A percentile compares a stretch with the other conserved stretches of the same genome.
phyloP scores from a whole-genome alignment of 768 basidiomycete species.

The Mycena indigotica region DNA sequence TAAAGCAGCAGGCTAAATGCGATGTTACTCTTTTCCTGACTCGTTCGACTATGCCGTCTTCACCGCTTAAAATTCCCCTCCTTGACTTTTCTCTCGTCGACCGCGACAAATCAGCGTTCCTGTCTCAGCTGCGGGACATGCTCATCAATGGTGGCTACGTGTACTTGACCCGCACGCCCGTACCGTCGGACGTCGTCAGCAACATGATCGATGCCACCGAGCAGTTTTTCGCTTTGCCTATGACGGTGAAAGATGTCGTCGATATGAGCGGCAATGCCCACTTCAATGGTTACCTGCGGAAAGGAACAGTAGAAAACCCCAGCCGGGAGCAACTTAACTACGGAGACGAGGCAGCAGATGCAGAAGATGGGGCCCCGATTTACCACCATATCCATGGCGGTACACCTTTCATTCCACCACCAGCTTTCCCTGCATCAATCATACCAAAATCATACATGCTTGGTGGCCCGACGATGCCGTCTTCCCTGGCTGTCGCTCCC shows the following conservation, averaged over 20 bases:
- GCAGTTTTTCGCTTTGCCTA: conserved; percentile 51
- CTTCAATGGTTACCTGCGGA: conserved; percentile 54
- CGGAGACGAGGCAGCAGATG: conserved; percentile 8
- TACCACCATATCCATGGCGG: conserved; percentile 17
- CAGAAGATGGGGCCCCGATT: conserved; percentile 11
- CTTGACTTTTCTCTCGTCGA: conserved; percentile 15
- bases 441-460: not conserved
- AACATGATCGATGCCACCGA: conserved; percentile 47
- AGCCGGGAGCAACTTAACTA: conserved; percentile 23
- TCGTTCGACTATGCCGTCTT: conserved; percentile 13
- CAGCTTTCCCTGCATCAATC: not conserved
- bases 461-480: conserved; percentile 19
- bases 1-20: too few relatives aligned
- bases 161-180: conserved; percentile 51
- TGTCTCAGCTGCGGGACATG: conserved; percentile 50
- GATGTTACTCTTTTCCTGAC: too few relatives aligned
- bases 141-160: conserved; percentile 58
- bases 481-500: conserved; percentile 16
- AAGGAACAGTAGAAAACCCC: conserved; percentile 14
- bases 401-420: conserved; percentile 3
- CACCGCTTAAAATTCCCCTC: conserved; percentile 11
- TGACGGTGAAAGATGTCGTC: conserved; percentile 44
- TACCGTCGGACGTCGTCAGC: conserved; percentile 39
- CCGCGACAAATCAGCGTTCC: conserved; percentile 33
- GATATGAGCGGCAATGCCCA: conserved; percentile 52